Evolutionary conservation across 169 alveolate genomes (phyloP).

Genomic region (Cryptosporidium sp.): DNA sequence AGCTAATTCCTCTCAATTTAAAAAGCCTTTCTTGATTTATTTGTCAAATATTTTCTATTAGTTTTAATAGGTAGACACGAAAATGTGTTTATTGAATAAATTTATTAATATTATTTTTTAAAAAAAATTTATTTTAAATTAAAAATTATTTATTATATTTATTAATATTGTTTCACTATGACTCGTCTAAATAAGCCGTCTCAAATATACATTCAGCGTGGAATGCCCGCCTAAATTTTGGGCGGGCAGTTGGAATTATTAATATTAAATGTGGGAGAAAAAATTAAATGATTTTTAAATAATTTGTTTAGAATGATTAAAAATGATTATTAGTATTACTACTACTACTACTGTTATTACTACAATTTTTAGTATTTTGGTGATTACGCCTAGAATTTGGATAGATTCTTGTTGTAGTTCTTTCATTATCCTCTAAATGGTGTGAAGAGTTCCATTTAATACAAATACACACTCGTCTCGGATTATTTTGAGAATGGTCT

Average conservation of each 20-base stretch:
- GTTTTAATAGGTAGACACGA: not conserved
- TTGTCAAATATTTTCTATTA: not conserved
- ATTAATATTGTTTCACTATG: not conserved
- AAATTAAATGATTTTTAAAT: no score
- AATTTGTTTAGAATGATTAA: no score
- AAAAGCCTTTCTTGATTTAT: not conserved
- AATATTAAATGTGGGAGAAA: not conserved
- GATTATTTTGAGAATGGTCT: not conserved
- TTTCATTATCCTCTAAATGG: not conserved
- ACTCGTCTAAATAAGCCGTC: slow-evolving; percentile 55
- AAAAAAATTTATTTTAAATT: no score
- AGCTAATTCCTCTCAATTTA: slow-evolving; percentile 4
- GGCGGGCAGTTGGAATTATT: not conserved
- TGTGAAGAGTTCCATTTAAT: slow-evolving; percentile 68
- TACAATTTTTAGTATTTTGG: not conserved
- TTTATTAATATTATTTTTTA: no score
- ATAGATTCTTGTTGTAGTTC: slow-evolving; percentile 50
- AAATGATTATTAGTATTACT: no score
- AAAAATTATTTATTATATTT: not conserved
- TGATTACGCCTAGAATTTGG: slow-evolving; percentile 10
- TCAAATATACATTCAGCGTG: not conserved
- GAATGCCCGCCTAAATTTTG: slow-evolving; percentile 17
- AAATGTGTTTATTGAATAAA: not conserved
- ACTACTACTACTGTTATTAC: not conserved
- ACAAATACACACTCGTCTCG: slow-evolving; percentile 21